These are phyloP conservation scores for Neofusicoccum parvum DNA, from an alignment of 2,329 filamentous ascomycete species.

Conservation along the genomic window DNA sequence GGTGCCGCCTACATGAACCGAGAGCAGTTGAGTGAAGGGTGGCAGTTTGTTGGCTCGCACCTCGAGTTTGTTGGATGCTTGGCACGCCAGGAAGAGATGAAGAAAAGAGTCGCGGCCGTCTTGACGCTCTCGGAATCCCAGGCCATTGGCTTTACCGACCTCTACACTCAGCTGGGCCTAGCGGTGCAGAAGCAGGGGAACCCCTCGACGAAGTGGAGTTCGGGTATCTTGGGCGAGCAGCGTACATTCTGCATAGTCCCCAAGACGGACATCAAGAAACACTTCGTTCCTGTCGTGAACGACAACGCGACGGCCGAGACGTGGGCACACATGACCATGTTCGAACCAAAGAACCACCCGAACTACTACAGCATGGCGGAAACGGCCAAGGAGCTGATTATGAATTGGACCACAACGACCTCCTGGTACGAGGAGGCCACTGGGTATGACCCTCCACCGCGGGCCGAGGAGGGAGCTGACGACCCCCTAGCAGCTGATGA, in stretches of 20 bases:
- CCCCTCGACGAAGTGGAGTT: slow-evolving; percentile 50
- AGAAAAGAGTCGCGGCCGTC: slow-evolving; percentile 70
- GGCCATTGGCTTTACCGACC: slow-evolving; percentile 76
- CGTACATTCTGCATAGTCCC: slow-evolving; percentile 81
- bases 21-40: slow-evolving; percentile 75
- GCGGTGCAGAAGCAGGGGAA: slow-evolving; percentile 54
- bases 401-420: slow-evolving; percentile 61
- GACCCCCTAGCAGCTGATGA: slow-evolving; percentile 16
- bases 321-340: slow-evolving; percentile 79
- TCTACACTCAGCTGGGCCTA: slow-evolving; percentile 82
- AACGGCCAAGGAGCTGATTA: slow-evolving; percentile 66
- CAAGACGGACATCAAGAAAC: slow-evolving; percentile 36
- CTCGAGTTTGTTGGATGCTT: slow-evolving; percentile 92
- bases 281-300: slow-evolving; percentile 61
- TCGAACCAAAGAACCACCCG: slow-evolving; percentile 70
- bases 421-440: slow-evolving; percentile 61
- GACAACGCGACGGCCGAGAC: slow-evolving; percentile 78
- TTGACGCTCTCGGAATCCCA: slow-evolving; percentile 66
- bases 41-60: slow-evolving; percentile 83
- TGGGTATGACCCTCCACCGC: slow-evolving; percentile 11
- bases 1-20: slow-evolving; percentile 85
- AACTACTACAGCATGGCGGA: slow-evolving; percentile 70
- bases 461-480: slow-evolving; percentile 15
- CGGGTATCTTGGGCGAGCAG: slow-evolving; percentile 65
- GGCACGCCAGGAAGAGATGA: slow-evolving; percentile 79